A percentile compares a stretch with the other conserved stretches of the same genome.
Conservation (phyloP, 768 basidiomycete genomes). For the Rhodotorula taiwanensis region DNA sequence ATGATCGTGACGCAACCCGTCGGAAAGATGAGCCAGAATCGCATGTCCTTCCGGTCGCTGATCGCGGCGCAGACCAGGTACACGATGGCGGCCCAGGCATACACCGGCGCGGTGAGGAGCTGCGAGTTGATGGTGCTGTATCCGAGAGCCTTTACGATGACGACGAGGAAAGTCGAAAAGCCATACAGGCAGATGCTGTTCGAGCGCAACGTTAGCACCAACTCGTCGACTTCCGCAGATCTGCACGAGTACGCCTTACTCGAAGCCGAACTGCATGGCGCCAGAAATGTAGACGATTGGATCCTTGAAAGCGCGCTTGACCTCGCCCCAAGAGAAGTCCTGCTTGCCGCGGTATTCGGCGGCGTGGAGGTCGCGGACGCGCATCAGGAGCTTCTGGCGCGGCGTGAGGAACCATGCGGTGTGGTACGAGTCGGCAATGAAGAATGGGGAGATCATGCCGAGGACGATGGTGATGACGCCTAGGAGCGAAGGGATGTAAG, state of each 20-base stretch:
- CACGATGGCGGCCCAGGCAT: slow-evolving; percentile 12
- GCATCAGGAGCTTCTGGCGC: slow-evolving; percentile 22
- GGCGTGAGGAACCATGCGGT: slow-evolving; percentile 18
- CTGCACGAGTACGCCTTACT: neutral
- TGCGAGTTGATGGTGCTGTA: slow-evolving; percentile 19
- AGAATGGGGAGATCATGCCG: slow-evolving; percentile 5
- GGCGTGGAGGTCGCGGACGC: slow-evolving; percentile 11
- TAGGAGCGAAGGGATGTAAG: neutral
- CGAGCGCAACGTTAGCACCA: neutral
- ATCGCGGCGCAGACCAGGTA: slow-evolving; percentile 16
- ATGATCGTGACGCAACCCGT: slow-evolving; percentile 10
- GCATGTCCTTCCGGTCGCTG: slow-evolving; percentile 16
- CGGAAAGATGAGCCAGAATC: slow-evolving; percentile 25
- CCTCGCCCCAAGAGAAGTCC: slow-evolving; percentile 21
- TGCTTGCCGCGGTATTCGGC: slow-evolving; percentile 18
- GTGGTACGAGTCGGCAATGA: slow-evolving; percentile 25
- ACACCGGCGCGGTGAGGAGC: slow-evolving; percentile 2
- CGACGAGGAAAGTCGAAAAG: slow-evolving; percentile 25
- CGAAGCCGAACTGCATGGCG: slow-evolving; percentile 16
- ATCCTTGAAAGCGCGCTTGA: slow-evolving; percentile 8
- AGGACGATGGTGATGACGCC: slow-evolving; percentile 23
- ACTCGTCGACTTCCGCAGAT: neutral
- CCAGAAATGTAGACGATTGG: slow-evolving; percentile 12
- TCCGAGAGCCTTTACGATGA: slow-evolving; percentile 15
- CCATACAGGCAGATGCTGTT: slow-evolving; percentile 4